These are phyloP conservation scores for Alternaria ventricosa DNA, from an alignment of 2,329 filamentous ascomycete species.

Conservation along the genomic window DNA sequence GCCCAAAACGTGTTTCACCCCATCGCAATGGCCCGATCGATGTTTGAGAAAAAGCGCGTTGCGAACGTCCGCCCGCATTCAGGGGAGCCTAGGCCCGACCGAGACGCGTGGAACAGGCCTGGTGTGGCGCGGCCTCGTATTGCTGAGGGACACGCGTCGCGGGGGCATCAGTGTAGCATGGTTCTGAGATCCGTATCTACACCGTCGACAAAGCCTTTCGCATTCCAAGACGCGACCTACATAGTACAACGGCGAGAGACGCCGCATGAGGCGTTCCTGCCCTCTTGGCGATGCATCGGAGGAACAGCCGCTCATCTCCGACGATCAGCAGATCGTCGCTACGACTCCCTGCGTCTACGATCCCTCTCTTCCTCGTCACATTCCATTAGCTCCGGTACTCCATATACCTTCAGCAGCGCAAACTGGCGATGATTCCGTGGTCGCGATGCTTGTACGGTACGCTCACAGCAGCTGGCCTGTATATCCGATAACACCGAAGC, in stretches of 20 bases:
- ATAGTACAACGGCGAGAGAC: neutral
- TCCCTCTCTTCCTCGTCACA: neutral
- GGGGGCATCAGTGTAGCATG: neutral
- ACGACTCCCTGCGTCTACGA: neutral
- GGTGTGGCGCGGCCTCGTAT: slow-evolving; percentile 8
- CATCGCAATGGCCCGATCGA: slow-evolving; percentile 4
- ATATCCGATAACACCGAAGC: neutral
- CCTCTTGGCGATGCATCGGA: neutral
- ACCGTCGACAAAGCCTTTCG: neutral
- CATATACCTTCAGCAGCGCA: neutral
- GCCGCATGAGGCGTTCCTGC: neutral
- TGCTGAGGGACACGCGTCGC: slow-evolving; percentile 13
- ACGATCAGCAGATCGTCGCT: neutral
- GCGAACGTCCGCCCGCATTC: slow-evolving; percentile 4
- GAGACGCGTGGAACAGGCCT: slow-evolving; percentile 6
- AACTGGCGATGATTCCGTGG: neutral
- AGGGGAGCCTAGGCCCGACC: slow-evolving; percentile 17
- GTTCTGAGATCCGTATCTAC: neutral
- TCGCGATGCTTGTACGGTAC: neutral
- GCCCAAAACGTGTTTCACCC: slow-evolving; percentile 1
- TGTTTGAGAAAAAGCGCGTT: slow-evolving; percentile 2
- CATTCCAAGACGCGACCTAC: neutral
- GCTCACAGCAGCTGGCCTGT: neutral
- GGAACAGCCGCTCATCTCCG: neutral
- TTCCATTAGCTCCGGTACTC: neutral